A percentile compares a stretch with the other conserved stretches of the same genome.
phyloP scores from a whole-genome alignment of 495 filamentous ascomycete genomes.

The Cryomyces minteri region DNA sequence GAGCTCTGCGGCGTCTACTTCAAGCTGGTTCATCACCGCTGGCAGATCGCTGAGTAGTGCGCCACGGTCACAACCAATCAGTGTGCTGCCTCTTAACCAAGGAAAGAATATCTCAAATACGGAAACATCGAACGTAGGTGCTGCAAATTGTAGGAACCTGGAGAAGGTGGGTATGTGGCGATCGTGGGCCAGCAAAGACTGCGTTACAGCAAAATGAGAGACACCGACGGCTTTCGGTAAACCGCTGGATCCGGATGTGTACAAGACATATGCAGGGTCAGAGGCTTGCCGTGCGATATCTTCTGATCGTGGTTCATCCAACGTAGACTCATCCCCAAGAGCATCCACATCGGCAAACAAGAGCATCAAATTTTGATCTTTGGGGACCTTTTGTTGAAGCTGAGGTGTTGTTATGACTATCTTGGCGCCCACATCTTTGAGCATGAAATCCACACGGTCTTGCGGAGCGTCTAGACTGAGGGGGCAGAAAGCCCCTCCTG shows the following conservation, averaged over 20 bases:
- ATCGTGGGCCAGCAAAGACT: slow-evolving; percentile 61
- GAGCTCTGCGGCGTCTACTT: slow-evolving; percentile 64
- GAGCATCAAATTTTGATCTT: neutral
- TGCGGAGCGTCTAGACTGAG: slow-evolving; percentile 50
- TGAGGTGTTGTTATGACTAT: slow-evolving; percentile 15
- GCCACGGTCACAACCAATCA: slow-evolving; percentile 46
- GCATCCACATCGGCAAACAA: slow-evolving; percentile 12
- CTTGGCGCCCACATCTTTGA: slow-evolving; percentile 37
- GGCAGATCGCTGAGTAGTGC: slow-evolving; percentile 53
- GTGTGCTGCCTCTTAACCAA: slow-evolving; percentile 44
- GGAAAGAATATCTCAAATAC: slow-evolving; percentile 84
- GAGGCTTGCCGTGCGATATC: neutral
- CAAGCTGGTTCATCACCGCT: slow-evolving; percentile 36
- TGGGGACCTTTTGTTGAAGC: slow-evolving; percentile 2
- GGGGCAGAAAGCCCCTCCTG: slow-evolving; percentile 66
- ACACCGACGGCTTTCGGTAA: slow-evolving; percentile 69
- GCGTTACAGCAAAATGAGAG: slow-evolving; percentile 57
- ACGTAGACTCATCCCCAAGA: slow-evolving; percentile 14
- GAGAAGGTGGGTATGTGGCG: slow-evolving; percentile 49
- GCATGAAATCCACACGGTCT: slow-evolving; percentile 56
- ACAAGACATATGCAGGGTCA: slow-evolving; percentile 73
- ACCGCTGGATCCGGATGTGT: slow-evolving; percentile 82
- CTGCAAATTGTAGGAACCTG: slow-evolving; percentile 73
- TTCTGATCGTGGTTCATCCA: neutral
- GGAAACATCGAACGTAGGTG: slow-evolving; percentile 76